Percentiles rank a stretch among this genome's conserved stretches.
These are phyloP conservation scores for Scleromitrula shiraiana DNA, from an alignment of 2,329 filamentous ascomycete species.

Conservation along the genomic window DNA sequence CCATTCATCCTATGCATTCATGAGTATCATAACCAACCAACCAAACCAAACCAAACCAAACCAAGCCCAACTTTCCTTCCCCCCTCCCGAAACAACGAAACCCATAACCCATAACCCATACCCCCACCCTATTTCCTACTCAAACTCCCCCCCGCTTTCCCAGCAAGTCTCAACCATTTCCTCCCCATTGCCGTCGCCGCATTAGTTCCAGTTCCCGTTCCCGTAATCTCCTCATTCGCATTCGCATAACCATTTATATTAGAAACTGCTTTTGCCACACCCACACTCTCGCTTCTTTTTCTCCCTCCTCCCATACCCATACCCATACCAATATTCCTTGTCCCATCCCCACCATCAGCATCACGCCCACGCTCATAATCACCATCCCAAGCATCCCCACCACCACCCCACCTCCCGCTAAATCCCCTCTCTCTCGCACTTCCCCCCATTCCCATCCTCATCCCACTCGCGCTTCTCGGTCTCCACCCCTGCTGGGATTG, in stretches of 20 bases:
- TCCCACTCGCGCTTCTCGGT: conserved; percentile 13
- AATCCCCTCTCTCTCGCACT: conserved; percentile 1
- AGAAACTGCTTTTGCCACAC: too few relatives aligned
- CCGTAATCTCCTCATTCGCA: background rate
- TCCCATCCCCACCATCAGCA: background rate
- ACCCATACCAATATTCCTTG: background rate
- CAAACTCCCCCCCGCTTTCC: background rate
- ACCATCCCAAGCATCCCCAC: background rate
- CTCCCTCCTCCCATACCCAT: background rate
- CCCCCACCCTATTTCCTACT: background rate
- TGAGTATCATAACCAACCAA: too few relatives aligned
- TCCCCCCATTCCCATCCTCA: background rate
- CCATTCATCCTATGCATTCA: too few relatives aligned
- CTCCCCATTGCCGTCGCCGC: background rate
- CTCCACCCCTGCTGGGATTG: conserved; percentile 6
- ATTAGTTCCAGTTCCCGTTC: background rate
- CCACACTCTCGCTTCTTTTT: conserved; percentile 9
- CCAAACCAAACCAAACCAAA: too few relatives aligned
- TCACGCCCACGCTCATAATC: background rate
- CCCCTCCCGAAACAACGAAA: too few relatives aligned
- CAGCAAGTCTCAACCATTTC: background rate
- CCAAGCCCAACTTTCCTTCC: too few relatives aligned
- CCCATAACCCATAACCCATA: background rate
- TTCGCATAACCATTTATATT: too few relatives aligned
- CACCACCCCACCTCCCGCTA: background rate